Conservation (phyloP, 2,329 filamentous ascomycete species). For the Cytospora leucostoma region DNA sequence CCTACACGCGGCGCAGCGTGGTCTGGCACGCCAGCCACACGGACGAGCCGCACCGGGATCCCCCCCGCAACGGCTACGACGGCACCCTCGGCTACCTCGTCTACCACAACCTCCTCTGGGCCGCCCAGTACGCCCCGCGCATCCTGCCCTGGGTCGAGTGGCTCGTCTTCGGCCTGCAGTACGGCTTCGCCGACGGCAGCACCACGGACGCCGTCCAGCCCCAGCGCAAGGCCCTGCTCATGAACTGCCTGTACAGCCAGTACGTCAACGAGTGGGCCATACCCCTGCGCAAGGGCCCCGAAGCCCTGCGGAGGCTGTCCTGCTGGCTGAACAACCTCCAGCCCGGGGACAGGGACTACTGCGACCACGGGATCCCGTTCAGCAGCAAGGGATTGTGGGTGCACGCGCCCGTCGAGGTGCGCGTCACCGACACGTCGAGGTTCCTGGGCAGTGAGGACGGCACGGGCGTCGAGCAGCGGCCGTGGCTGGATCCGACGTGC, state of each 20-base stretch:
- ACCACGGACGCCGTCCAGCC: constrained; percentile 76
- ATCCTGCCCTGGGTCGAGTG: constrained; percentile 88
- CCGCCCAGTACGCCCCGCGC: constrained; percentile 75
- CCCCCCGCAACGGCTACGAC: constrained; percentile 76
- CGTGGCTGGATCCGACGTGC: constrained; percentile 63
- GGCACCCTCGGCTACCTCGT: constrained; percentile 80
- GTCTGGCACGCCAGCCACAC: constrained; percentile 88
- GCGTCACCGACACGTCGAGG: constrained; percentile 64
- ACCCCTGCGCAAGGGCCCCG: constrained; percentile 80
- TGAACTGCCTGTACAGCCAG: constrained; percentile 98
- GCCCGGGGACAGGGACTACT: constrained; percentile 60
- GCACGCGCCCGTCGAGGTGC: constrained; percentile 77
- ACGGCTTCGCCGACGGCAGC: constrained; percentile 76
- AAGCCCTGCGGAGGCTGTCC: constrained; percentile 78
- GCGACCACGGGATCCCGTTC: constrained; percentile 68
- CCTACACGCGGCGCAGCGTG: constrained; percentile 84
- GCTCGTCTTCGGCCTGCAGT: constrained; percentile 98
- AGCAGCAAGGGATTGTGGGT: constrained; percentile 69
- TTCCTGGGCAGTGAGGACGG: constrained; percentile 34
- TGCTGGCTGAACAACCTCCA: constrained; percentile 74
- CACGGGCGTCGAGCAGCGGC: constrained; percentile 30
- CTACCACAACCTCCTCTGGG: constrained; percentile 86
- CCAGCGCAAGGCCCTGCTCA: constrained; percentile 76
- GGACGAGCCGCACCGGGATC: constrained; percentile 57
- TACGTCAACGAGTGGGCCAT: constrained; percentile 99